These are phyloP conservation scores for Eucalyptus dawsonii DNA, from an alignment of 345 rosid genomes.

Conservation along the genomic window DNA sequence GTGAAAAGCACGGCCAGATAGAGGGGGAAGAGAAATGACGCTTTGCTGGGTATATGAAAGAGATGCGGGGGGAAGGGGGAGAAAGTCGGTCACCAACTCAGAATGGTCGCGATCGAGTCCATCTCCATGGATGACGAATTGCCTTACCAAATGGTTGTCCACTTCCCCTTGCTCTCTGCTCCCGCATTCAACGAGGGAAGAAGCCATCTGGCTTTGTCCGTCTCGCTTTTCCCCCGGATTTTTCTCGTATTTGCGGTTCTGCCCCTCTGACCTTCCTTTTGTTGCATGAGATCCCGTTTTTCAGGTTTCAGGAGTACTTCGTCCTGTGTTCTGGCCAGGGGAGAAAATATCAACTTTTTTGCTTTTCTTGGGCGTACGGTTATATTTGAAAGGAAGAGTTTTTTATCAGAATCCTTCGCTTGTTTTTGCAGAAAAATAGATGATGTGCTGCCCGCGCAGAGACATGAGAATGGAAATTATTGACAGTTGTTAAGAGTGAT, in stretches of 20 bases:
- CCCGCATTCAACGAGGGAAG: background rate
- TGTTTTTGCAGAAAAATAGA: background rate
- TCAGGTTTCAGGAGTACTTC: too few species aligned
- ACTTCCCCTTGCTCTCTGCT: background rate
- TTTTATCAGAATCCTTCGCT: background rate
- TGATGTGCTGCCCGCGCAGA: background rate
- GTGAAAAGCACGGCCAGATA: background rate
- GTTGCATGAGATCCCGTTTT: background rate
- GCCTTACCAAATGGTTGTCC: background rate
- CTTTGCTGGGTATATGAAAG: too few species aligned
- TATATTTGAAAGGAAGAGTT: background rate
- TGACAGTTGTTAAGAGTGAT: background rate
- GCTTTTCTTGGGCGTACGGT: background rate
- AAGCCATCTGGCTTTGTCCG: background rate
- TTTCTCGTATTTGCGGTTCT: background rate
- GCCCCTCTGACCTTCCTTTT: rapidly evolving
- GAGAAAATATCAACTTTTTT: background rate
- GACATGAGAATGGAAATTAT: background rate
- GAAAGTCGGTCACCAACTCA: background rate
- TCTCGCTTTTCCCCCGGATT: background rate
- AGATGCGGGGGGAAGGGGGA: background rate
- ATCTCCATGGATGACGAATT: background rate
- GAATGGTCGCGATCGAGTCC: background rate
- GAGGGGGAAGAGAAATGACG: background rate
- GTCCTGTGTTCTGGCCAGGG: too few species aligned